phyloP scores from a whole-genome alignment of 768 basidiomycete species.

The Cystofilobasidium bisporidii region DNA sequence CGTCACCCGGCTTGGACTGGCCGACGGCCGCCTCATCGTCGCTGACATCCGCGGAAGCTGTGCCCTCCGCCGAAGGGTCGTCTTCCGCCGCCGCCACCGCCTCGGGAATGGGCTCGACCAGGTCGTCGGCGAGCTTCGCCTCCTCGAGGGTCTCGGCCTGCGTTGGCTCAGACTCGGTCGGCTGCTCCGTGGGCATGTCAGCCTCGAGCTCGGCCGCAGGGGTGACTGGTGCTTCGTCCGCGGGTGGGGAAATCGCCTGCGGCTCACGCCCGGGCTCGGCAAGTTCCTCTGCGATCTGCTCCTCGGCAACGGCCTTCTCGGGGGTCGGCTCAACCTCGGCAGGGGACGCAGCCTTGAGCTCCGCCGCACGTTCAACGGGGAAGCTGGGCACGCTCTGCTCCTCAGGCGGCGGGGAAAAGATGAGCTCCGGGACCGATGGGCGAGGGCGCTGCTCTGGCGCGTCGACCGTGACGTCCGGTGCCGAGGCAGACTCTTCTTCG shows the following conservation, averaged over 20 bases:
- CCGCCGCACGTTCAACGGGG: neutral
- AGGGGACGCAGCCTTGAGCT: neutral
- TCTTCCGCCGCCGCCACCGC: neutral
- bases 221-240: neutral
- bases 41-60: neutral
- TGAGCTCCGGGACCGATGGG: neutral
- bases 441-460: neutral
- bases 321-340: constrained; percentile 1
- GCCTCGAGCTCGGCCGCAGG: neutral
- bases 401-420: constrained; percentile 1
- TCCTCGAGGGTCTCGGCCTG: neutral
- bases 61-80: neutral
- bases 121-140: neutral
- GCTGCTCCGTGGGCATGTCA: neutral
- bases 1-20: no score
- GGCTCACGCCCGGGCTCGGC: neutral
- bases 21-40: constrained; percentile 5
- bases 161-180: neutral
- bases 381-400: neutral
- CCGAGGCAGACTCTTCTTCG: neutral
- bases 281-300: neutral
- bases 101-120: neutral
- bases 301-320: neutral
- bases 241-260: neutral
- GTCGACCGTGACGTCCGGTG: neutral